Evolutionary conservation across 192 early-diverging fungal genomes (phyloP).

Genomic region (Neocallimastix lanati): DNA sequence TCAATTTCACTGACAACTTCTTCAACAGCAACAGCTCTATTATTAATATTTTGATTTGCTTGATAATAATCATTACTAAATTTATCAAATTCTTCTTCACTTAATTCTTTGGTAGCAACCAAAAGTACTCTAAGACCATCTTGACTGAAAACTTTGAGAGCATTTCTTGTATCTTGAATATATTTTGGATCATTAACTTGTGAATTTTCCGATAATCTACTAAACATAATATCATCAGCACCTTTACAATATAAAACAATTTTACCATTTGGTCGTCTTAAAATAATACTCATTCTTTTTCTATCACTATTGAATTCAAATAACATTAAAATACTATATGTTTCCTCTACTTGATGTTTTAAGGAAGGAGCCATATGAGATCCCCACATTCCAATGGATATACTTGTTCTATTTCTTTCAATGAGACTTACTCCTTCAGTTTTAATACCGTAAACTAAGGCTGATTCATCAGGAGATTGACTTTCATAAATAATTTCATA

Average conservation of each 20-base stretch:
- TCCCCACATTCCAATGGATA: conserved; percentile 51
- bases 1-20: conserved; percentile 65
- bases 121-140: conserved; percentile 74
- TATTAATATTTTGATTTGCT: conserved; percentile 49
- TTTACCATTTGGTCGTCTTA: conserved; percentile 54
- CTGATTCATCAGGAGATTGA: conserved; percentile 73
- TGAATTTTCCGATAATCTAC: conserved; percentile 57
- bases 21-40: conserved; percentile 64
- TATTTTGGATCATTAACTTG: conserved; percentile 8
- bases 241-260: conserved; percentile 82
- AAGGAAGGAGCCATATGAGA: neutral
- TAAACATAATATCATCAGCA: conserved; percentile 88
- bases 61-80: conserved; percentile 52
- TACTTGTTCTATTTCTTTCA: conserved; percentile 22
- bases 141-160: conserved; percentile 45
- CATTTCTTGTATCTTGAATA: conserved; percentile 30
- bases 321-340: conserved; percentile 66
- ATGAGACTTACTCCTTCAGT: conserved; percentile 62
- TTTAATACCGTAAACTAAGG: conserved; percentile 57
- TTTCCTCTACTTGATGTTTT: conserved; percentile 11
- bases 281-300: conserved; percentile 85
- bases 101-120: conserved; percentile 53
- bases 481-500: conserved; percentile 50
- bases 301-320: conserved; percentile 91
- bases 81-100: conserved; percentile 44